Conservation (phyloP, 371 early-diverging fungal genomes). For the Syncephalastrum racemosum region DNA sequence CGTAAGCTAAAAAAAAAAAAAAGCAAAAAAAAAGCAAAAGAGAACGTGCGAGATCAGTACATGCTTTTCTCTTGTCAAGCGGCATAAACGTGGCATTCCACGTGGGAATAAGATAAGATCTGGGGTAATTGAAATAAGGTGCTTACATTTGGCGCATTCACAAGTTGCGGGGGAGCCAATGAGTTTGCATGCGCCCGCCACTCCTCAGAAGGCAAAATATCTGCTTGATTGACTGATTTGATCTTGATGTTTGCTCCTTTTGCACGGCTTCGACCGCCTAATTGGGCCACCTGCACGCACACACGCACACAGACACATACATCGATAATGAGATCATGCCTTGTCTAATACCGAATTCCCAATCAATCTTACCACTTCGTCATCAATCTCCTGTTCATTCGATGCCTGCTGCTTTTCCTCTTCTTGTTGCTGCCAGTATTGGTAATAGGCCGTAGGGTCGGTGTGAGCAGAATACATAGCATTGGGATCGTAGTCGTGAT, state of each 20-base stretch:
- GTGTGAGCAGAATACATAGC: slow-evolving; percentile 45
- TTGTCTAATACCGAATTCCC: no score
- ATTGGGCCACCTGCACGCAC: slow-evolving; percentile 35
- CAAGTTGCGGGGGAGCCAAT: slow-evolving; percentile 24
- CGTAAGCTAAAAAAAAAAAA: slow-evolving; percentile 17
- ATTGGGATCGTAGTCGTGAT: slow-evolving; percentile 37
- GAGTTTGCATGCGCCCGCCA: slow-evolving; percentile 34
- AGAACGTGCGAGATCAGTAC: neutral
- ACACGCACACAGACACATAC: slow-evolving; percentile 2
- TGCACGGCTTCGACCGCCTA: slow-evolving; percentile 49
- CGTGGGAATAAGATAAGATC: no score
- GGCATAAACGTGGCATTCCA: no score
- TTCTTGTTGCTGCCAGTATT: slow-evolving; percentile 42
- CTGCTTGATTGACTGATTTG: slow-evolving; percentile 49
- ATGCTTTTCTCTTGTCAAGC: neutral
- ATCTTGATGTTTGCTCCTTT: slow-evolving; percentile 43
- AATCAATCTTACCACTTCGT: slow-evolving; percentile 37
- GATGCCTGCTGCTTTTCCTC: slow-evolving; percentile 30
- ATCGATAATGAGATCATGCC: no score
- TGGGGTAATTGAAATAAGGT: neutral
- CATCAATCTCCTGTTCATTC: slow-evolving; percentile 33
- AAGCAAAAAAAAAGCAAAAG: slow-evolving; percentile 2
- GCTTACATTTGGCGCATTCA: slow-evolving; percentile 22
- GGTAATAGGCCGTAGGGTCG: slow-evolving; percentile 49
- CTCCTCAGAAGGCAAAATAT: slow-evolving; percentile 48